Evolutionary conservation across 495 filamentous ascomycete genomes (phyloP).

Genomic region (Podospora anserina): DNA sequence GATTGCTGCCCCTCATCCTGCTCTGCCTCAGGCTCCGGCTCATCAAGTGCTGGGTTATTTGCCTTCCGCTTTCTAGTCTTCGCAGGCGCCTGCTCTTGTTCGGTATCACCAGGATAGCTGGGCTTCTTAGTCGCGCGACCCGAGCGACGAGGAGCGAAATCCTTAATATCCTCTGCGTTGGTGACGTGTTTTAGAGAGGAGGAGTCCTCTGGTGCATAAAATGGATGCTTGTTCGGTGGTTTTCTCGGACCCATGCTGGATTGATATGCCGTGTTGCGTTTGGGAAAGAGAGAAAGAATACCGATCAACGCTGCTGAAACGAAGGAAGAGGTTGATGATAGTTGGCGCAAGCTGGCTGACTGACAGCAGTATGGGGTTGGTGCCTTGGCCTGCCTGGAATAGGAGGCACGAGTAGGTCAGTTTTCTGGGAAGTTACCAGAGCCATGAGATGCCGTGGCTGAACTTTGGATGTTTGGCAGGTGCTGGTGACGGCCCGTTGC

Average conservation of each 20-base stretch:
- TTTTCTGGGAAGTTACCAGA: background rate
- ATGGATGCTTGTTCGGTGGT: background rate
- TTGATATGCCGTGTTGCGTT: background rate
- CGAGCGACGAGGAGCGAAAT: conserved; percentile 32
- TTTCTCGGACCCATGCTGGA: background rate
- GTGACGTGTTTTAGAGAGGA: background rate
- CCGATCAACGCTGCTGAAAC: background rate
- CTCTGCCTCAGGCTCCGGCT: too few relatives aligned
- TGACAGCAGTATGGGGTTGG: background rate
- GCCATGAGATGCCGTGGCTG: background rate
- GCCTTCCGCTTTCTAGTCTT: conserved; percentile 41
- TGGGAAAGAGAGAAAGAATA: background rate
- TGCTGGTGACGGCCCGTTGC: background rate
- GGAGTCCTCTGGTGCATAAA: too few relatives aligned
- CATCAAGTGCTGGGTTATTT: conserved; percentile 15
- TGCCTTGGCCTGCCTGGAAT: background rate
- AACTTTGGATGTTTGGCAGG: too few relatives aligned
- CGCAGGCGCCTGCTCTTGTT: conserved; percentile 27
- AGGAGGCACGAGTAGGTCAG: background rate
- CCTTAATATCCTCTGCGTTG: background rate
- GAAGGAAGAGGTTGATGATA: background rate
- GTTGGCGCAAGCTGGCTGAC: too few relatives aligned
- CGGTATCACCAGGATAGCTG: background rate
- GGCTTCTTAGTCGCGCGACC: conserved; percentile 33
- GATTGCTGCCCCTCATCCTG: too few relatives aligned